Evolutionary conservation across 2,329 filamentous ascomycete genomes (phyloP).

Genomic region (Pseudocercospora macadamiae): DNA sequence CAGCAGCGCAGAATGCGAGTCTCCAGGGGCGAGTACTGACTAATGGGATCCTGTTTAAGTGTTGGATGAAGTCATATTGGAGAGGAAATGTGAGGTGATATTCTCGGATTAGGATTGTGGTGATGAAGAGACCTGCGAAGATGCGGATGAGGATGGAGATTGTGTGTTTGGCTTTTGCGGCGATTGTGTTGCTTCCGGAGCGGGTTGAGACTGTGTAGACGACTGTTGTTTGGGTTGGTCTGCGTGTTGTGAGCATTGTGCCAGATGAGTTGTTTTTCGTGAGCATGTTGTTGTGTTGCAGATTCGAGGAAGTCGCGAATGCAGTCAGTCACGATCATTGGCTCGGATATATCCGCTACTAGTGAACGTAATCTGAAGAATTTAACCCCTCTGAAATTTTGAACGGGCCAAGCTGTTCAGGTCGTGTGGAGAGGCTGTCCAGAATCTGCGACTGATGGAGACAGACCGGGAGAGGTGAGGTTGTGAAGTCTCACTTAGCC

Average conservation of each 20-base stretch:
- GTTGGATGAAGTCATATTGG: slow-evolving; percentile 28
- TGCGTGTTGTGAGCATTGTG: slow-evolving; percentile 37
- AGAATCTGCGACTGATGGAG: too few relatives aligned
- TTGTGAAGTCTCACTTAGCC: too few relatives aligned
- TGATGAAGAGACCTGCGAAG: slow-evolving; percentile 45
- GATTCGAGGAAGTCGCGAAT: background rate
- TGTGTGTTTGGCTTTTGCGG: slow-evolving; percentile 43
- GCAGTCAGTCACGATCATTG: background rate
- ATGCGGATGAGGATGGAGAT: slow-evolving; percentile 51
- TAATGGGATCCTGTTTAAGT: slow-evolving; percentile 31
- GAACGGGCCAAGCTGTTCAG: too few relatives aligned
- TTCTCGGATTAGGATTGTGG: slow-evolving; percentile 37
- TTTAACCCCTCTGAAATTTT: background rate
- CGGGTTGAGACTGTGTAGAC: slow-evolving; percentile 89
- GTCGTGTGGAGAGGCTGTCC: too few relatives aligned
- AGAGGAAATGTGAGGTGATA: slow-evolving; percentile 17
- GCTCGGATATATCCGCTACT: background rate
- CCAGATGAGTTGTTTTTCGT: background rate
- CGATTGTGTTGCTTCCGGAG: slow-evolving; percentile 53
- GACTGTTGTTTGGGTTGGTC: slow-evolving; percentile 76
- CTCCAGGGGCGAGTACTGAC: slow-evolving; percentile 47
- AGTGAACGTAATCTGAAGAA: background rate
- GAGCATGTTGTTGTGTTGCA: background rate
- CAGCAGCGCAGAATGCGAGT: slow-evolving; percentile 37
- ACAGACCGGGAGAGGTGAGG: too few relatives aligned